Evolutionary conservation across 2,329 filamentous ascomycete genomes (phyloP).

Genomic region (Venturia effusa): DNA sequence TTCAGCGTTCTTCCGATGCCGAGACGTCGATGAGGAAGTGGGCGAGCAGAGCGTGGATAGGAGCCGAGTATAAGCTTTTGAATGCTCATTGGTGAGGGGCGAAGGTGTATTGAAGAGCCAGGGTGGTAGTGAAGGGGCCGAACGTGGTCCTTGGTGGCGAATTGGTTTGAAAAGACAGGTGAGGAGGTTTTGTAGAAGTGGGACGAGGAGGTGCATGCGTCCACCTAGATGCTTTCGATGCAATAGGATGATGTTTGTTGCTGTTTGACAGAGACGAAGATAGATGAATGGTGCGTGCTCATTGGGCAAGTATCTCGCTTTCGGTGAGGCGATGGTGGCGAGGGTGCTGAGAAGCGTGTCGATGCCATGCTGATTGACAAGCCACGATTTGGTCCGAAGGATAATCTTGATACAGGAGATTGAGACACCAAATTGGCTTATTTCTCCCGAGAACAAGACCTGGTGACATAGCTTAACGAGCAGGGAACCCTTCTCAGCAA

Average conservation of each 20-base stretch:
- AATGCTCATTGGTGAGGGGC: constrained; percentile 31
- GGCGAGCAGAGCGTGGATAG: constrained; percentile 52
- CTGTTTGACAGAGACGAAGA: constrained; percentile 42
- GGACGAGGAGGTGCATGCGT: constrained; percentile 48
- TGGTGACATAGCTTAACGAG: not conserved
- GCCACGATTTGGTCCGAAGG: constrained; percentile 18
- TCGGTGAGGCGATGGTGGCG: constrained; percentile 22
- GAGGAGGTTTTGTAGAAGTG: constrained; percentile 43
- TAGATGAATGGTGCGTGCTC: constrained; percentile 33
- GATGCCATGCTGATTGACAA: constrained; percentile 33
- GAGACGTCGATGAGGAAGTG: constrained; percentile 39
- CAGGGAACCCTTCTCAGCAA: not conserved
- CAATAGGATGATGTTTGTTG: constrained; percentile 42
- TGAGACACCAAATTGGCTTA: constrained; percentile 3
- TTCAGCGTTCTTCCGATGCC: constrained; percentile 16
- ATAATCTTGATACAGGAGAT: constrained; percentile 5
- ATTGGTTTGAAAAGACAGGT: constrained; percentile 39
- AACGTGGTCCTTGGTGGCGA: constrained; percentile 3
- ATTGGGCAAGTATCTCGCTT: constrained; percentile 19
- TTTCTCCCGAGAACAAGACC: not conserved
- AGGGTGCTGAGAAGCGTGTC: constrained; percentile 30
- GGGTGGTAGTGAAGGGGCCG: constrained; percentile 18
- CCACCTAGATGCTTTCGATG: constrained; percentile 48
- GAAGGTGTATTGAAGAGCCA: constrained; percentile 20
- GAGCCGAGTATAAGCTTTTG: constrained; percentile 41